These are phyloP conservation scores for Ogataea siamensis DNA, from an alignment of 805 yeast genomes.

Conservation along the genomic window DNA sequence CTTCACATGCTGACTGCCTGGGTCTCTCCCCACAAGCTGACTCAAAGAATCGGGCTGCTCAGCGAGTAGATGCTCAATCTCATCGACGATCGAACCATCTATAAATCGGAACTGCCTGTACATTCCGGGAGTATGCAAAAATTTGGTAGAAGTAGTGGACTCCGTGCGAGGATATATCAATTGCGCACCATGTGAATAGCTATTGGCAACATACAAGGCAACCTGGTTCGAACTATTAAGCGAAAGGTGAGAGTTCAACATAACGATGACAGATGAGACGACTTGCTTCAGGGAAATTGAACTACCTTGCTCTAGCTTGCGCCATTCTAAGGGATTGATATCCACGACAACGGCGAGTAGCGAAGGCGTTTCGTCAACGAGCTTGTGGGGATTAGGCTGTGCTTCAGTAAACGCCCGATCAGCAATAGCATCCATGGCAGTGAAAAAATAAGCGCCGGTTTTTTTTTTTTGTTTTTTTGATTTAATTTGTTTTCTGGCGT, in stretches of 20 bases:
- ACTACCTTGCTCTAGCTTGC: conserved; percentile 36
- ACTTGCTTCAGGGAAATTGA: conserved; percentile 56
- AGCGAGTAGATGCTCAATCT: conserved; percentile 47
- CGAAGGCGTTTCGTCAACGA: conserved; percentile 71
- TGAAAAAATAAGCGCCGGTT: not conserved
- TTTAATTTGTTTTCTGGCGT: no score
- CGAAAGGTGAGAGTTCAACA: conserved; percentile 84
- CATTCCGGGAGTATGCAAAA: conserved; percentile 57
- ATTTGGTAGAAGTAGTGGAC: conserved; percentile 13
- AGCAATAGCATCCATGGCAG: conserved; percentile 63
- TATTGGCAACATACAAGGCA: conserved; percentile 74
- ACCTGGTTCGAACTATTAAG: conserved; percentile 81
- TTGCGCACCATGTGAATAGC: conserved; percentile 53
- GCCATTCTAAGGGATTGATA: conserved; percentile 72
- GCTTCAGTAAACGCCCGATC: conserved; percentile 48
- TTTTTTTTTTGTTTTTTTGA: no score
- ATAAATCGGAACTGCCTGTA: conserved; percentile 80
- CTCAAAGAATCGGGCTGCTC: conserved; percentile 29
- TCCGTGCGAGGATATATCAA: conserved; percentile 61
- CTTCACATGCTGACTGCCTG: conserved; percentile 33
- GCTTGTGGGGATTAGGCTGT: conserved; percentile 22
- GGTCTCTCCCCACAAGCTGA: conserved; percentile 20
- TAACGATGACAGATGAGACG: conserved; percentile 65
- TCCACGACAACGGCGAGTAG: conserved; percentile 77
- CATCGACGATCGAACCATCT: conserved; percentile 68